Evolutionary conservation across 148 eudicot genomes (phyloP), one percentile per base, ranked within the genome.

Genomic region (Rhododendron henanense): DNA sequence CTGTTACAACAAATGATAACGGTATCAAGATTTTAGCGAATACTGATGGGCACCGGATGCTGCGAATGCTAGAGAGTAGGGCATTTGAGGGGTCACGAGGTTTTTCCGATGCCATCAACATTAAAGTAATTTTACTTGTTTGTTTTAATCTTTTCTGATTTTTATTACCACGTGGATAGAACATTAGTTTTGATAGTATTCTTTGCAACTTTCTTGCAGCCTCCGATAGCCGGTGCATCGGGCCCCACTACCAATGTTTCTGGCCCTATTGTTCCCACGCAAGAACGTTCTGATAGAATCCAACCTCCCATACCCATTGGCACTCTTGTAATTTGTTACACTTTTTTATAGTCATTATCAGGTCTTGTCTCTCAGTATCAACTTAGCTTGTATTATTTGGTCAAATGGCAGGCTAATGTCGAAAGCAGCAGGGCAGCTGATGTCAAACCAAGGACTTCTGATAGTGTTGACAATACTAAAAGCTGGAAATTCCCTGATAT

Each of bases 21-120:
- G 93, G 93, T 83, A 92, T 94, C 44, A 91, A 91, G 85, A 84
- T 94, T 48, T 80, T 94, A 79, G 94, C 93, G 28, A 93, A 93
- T 84, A 78, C 84, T 67, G 95, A 93, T 85, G 95, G 95, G 89
- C 92, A 87, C 84, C 90, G 92, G 35, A 85, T 91, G 92, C 79
- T 93, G 84, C 89, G 93, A 78, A 88, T 90, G 91, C 83, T 92
- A 45, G 94, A 92, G 86, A 86, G 87, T 83, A 85, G 91, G 84
- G 88, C 92, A 79, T 90, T 88, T 84, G 94, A 92, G 47, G 91
- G 90, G 57, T 87, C 92, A 73, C 90, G 94, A 61, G 88, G 90
- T 37, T 77, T 89, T 77, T 86, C 92, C 28, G 94, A 92, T 73
- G 77, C 92, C 55, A 87, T 82, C 57, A 92, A 91, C 84, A 85